Percentiles rank a stretch among this genome's conserved stretches.
Evolutionary conservation across 1,284 basidiomycete species (phyloP).

Genomic region (Apiotrichum brassicae): DNA sequence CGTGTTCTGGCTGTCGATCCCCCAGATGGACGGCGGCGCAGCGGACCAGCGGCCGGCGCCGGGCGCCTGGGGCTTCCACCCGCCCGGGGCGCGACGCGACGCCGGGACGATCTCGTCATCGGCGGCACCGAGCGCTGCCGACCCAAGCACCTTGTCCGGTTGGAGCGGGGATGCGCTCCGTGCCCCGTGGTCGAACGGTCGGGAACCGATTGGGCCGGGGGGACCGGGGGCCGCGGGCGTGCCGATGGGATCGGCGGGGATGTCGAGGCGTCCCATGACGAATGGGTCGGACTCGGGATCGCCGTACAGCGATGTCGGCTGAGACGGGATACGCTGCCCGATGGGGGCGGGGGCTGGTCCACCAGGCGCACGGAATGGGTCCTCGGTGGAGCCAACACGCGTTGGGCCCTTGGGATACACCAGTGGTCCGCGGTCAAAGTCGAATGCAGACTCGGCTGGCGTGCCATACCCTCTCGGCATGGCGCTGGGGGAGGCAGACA

Average conservation of each 20-base stretch:
- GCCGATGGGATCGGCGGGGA: slow-evolving; percentile 6
- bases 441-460: slow-evolving; percentile 6
- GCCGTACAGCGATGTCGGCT: slow-evolving; percentile 10
- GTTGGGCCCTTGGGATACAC: slow-evolving; percentile 30
- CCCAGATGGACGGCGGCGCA: slow-evolving; percentile 21
- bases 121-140: slow-evolving; percentile 32
- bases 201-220: slow-evolving; percentile 15
- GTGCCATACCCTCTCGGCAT: slow-evolving; percentile 5
- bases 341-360: slow-evolving; percentile 27
- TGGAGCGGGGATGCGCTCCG: slow-evolving; percentile 19
- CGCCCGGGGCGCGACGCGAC: slow-evolving; percentile 13
- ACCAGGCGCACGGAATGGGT: slow-evolving; percentile 25
- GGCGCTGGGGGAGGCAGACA: slow-evolving; percentile 27
- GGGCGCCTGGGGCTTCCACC: slow-evolving; percentile 25
- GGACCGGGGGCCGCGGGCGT: slow-evolving; percentile 13
- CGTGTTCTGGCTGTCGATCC: neutral
- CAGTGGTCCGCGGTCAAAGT: slow-evolving; percentile 22
- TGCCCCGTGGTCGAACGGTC: slow-evolving; percentile 1
- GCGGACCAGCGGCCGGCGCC: slow-evolving; percentile 35
- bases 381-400: slow-evolving; percentile 23
- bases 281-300: slow-evolving; percentile 9
- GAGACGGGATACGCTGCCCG: slow-evolving; percentile 20
- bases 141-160: slow-evolving; percentile 34
- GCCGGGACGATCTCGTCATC: slow-evolving; percentile 36
- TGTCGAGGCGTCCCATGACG: neutral